Base-by-base conservation (phyloP, 2,329 filamentous ascomycete genomes). In the Thyridium curvatum region DNA sequence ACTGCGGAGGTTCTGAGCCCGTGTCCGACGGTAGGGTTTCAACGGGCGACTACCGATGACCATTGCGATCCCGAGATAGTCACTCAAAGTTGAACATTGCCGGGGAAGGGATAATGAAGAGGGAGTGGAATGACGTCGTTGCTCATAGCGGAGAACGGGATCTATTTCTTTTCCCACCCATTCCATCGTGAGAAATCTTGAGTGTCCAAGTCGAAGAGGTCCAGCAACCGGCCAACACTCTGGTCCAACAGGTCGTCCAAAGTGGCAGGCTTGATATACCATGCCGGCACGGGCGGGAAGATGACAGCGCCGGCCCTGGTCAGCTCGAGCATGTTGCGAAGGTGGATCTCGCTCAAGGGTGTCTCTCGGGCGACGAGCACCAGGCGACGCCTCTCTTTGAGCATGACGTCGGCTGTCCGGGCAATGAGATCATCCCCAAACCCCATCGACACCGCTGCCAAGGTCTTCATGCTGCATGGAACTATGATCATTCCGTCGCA, bases 381-480 rank as follows among this genome's bases (percentile, higher is more conserved):
- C 1, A 70, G 46, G 34, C 51, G 49, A n/a, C 62, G 40, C 2
- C 60, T 40, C 44, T 71, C 68, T 44, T 72, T 72, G 2, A 72
- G 46, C 38, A 54, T 62, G 2, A 72, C 67, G 41, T 67, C 66
- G 3, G 67, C 68, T 0, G 66, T 61, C 0, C 66, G 52, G 0
- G 63, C 55, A 18, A 71, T 68, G 12, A 72, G 43, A 42, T 71
- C 67, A 28, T 69, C 61, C 39, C 62, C 60, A 38, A 59, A 64
- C 0, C 66, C 68, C 2, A 53, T 48, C n/a, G 57, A 49, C 3
- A 72, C 58, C 0, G 55, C 62, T 1, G 66, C 62, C 3, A 71
- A 54, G 1, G 67, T 70, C 47, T 70, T 71, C 62, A 72, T 66
- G 38, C 60, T 65, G 51, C 68, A 72, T 0, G 62, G 66, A 0